Evolutionary conservation across 441 rosid genomes (phyloP).

Genomic region (Erodium chrysanthum): DNA sequence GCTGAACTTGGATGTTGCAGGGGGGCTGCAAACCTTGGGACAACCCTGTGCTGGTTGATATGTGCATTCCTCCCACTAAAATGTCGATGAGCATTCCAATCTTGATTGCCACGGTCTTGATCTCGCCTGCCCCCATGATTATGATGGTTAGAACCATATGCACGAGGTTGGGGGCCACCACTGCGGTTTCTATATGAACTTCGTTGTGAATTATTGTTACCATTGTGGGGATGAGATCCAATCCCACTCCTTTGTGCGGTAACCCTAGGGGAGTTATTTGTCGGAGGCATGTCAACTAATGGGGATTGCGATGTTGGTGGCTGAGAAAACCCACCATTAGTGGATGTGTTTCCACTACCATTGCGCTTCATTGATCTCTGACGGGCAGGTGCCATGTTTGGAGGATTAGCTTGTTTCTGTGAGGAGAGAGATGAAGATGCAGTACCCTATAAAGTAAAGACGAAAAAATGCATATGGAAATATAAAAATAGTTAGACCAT

Average conservation of each 20-base stretch:
- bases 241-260: slow-evolving; percentile 34
- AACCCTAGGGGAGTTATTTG: slow-evolving; percentile 43
- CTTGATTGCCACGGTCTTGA: slow-evolving; percentile 68
- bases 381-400: slow-evolving; percentile 30
- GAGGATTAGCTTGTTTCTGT: slow-evolving; percentile 41
- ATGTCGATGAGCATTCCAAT: slow-evolving; percentile 45
- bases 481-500: background rate
- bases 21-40: slow-evolving; percentile 39
- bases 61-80: slow-evolving; percentile 56
- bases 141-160: slow-evolving; percentile 48
- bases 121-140: slow-evolving; percentile 47
- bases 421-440: slow-evolving; percentile 31
- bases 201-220: slow-evolving; percentile 43
- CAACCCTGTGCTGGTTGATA: slow-evolving; percentile 46
- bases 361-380: slow-evolving; percentile 40
- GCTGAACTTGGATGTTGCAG: slow-evolving; percentile 37
- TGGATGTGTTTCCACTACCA: slow-evolving; percentile 26
- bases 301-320: slow-evolving; percentile 20
- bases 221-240: slow-evolving; percentile 30
- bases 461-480: background rate
- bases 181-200: slow-evolving; percentile 40
- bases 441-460: slow-evolving; percentile 32
- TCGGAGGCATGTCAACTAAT: slow-evolving; percentile 27
- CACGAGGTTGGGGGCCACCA: slow-evolving; percentile 44
- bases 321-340: slow-evolving; percentile 34